Evolutionary conservation across 208 protist species (phyloP), one percentile per base, ranked within the genome.

Genomic region (Trypanosoma congolense): DNA sequence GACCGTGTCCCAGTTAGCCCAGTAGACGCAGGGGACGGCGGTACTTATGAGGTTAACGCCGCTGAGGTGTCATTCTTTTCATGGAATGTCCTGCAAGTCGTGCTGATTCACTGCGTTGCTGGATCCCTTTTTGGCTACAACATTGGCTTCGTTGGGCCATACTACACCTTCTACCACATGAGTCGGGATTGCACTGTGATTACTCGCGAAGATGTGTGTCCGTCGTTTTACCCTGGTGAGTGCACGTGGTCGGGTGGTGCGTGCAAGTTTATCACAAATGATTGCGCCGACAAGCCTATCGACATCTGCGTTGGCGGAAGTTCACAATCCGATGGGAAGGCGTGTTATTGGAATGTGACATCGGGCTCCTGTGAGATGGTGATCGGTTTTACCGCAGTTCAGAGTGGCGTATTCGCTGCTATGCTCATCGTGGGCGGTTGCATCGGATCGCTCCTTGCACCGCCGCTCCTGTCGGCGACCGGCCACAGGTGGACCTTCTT

Each of bases 401-500:
- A 61, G 50, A 64, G 31, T 38, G 69, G 65, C 1, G 42, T 81
- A 4, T 66, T 81, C 22, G 64, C 62, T 36, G 75, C 47, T 9
- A 35, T 26, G 10, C 31, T 81, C 45, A 66, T 64, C 38, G 61
- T 73, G 3, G 72, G 72, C 10, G 53, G 55, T 18, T 65, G 61
- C 26, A 21, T 70, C 26, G 72, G 72, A 4, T 68, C 61, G 8
- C 14, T 69, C 21, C 1, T 41, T 18, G 55, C 54, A 25, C 45
- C 58, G 3, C 24, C 31, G 16, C 29, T 73, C 35, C 53, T 67
- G 25, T 66, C 58, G 22, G 38, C 25, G n/a, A 29, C 51, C 10
- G 54, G 61, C 56, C 49, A 54, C 47, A 46, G 26, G 44, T 51
- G 38, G 50, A 73, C 43, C 12, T 71, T 73, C 56, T 52, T 74